phyloP scores from a whole-genome alignment of 2,329 filamentous ascomycete genomes.

The Scolecobasidium constrictum region DNA sequence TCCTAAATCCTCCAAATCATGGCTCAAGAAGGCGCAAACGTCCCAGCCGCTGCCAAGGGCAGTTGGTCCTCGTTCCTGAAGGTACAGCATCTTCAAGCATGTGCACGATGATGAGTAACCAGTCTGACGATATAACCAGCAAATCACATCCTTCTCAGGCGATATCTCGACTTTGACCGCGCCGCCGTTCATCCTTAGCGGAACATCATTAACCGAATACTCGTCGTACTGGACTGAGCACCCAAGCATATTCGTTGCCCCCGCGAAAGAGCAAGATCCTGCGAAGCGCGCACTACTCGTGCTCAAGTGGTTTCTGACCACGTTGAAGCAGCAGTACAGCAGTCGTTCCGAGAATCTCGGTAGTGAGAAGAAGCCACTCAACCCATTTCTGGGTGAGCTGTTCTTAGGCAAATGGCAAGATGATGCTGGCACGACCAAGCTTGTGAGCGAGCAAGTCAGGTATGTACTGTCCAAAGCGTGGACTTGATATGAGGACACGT shows the following conservation, averaged over 20 bases:
- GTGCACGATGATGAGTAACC: not conserved
- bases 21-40: constrained; percentile 30
- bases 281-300: constrained; percentile 76
- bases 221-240: constrained; percentile 48
- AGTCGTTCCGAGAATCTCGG: constrained; percentile 68
- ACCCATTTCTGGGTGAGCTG: constrained; percentile 90
- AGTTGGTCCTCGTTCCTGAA: constrained; percentile 40
- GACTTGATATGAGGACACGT: not conserved
- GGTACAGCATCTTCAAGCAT: constrained; percentile 17
- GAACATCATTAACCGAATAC: constrained; percentile 45
- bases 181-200: constrained; percentile 44
- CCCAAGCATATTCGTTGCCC: constrained; percentile 62
- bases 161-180: constrained; percentile 46
- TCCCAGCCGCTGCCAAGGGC: constrained; percentile 34
- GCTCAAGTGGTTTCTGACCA: constrained; percentile 93
- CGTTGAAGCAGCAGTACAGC: constrained; percentile 76
- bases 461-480: constrained; percentile 18
- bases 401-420: constrained; percentile 90
- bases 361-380: constrained; percentile 95
- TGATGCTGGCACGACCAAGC: constrained; percentile 65
- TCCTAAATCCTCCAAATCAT: no score
- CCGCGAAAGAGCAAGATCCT: constrained; percentile 66
- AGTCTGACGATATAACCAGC: constrained; percentile 21
- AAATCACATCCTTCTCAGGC: constrained; percentile 44
- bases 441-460: constrained; percentile 92